Base-by-base conservation (phyloP, 2,329 filamentous ascomycete genomes). In the Elsinoe necatrix region DNA sequence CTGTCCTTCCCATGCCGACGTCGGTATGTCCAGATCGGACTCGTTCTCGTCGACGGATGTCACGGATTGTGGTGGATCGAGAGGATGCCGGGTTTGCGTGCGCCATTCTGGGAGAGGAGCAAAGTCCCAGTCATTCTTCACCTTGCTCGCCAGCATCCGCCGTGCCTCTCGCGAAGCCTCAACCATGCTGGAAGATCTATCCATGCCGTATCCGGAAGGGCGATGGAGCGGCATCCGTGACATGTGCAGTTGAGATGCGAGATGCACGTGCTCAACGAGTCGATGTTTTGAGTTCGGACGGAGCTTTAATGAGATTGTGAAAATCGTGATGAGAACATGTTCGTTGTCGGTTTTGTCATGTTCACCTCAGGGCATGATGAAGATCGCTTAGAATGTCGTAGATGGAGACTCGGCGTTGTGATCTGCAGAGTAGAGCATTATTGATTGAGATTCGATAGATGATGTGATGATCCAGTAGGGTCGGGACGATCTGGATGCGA, bases 101-200 rank as follows among this genome's bases (percentile, higher is more conserved):
- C 21, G 61, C 54, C 60, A 64, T 41, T 63, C 61, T 8, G 68
- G 68, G 27, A 68, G 59, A 12, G 63, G 55, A 27, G 73, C 73
- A 58, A 71, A 77, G 35, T 68, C 61, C 75, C 75, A 77, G 65
- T 77, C 74, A 61, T 68, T 69, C 61, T 72, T 71, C 18, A 76
- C 66, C 56, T 67, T 69, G 37, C 73, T 70, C 42, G 68, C 65
- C 58, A 77, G 68, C 60, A 71, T 67, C 45, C 70, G 68, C 41
- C 70, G 69, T 21, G 73, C 72, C 34, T 72, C 69, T 50, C 73
- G 67, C 23, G 72, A 63, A 41, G 73, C 72, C n/a, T 67, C 63
- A 58, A 72, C 25, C 48, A 52, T 52, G 12, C 14, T 20, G 16
- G 48, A 29, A 16, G 45, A 16, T n/a, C 45, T 31, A 21, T 50